Base-by-base conservation (phyloP, 1,284 basidiomycete genomes). In the Uromyces viciae-fabae region DNA sequence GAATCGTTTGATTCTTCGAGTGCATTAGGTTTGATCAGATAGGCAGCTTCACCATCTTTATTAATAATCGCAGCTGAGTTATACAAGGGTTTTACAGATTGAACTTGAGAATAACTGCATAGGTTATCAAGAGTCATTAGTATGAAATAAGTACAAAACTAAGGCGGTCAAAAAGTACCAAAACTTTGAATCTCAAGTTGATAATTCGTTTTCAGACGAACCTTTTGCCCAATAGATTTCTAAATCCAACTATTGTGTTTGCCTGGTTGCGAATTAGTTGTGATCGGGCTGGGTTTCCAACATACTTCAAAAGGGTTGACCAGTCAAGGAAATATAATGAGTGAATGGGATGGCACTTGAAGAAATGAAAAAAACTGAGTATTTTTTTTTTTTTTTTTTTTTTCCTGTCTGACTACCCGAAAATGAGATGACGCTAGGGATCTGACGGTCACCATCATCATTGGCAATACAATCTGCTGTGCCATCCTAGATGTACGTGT, bases 361-460 rank as follows among this genome's bases (percentile, higher is more conserved):
- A n/a, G 22, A 8, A 25, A 14, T 74, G 25, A n/a, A 74, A 52
- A n/a, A 17, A 36, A 22, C 42, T 19, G 64, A 66, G 52, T 38
- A 5, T 4, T 31, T 2, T 75, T 52, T 25, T 25, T 38, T 8
- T n/a, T n/a, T n/a, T 73, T 0, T 31, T 40, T 0, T 38, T 25
- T 36, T 56, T 36, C 54, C 94, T 85, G 92, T 91, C 87, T 98
- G 92, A 86, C 94, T 92, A 33, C 93, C 95, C 82, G 92, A 91
- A 87, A 96, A 99, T 0, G 95, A 91, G 82, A 99, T 89, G 56
- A 94, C 94, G 85, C 93, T 95, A 0, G 95, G 95, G 85, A 99
- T 97, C 88, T 99, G 97, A 56, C 96, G 91, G 86, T 98, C 96
- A 69, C 96, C 96, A 85, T 98, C 96, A 86, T 99, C 95, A 87